Percentiles rank a stretch among this genome's conserved stretches.
Evolutionary conservation across 495 filamentous ascomycete species (phyloP).

Genomic region (Aspergillus nidulans): DNA sequence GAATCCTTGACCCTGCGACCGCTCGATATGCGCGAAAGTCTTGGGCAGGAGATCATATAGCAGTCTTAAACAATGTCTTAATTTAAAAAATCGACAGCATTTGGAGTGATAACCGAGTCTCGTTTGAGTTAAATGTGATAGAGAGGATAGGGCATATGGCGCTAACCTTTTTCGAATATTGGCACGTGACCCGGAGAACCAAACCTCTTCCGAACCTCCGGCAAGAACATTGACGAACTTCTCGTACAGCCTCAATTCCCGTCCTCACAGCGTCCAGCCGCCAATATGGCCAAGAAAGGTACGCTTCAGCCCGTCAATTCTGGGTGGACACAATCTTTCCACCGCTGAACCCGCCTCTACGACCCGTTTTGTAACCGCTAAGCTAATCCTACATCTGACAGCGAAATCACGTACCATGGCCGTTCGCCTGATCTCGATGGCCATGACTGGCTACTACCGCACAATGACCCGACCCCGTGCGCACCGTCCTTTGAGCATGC

Average conservation of each 20-base stretch:
- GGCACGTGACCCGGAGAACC: not conserved
- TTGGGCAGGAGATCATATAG: too few relatives aligned
- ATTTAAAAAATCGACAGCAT: too few relatives aligned
- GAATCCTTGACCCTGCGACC: too few relatives aligned
- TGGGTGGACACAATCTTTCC: not conserved
- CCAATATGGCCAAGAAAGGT: constrained; percentile 28
- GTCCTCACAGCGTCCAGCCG: not conserved
- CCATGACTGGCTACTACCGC: constrained; percentile 95
- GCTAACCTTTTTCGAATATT: not conserved
- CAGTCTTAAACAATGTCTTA: too few relatives aligned
- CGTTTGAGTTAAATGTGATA: too few relatives aligned
- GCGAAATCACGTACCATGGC: constrained; percentile 88
- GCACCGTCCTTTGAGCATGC: constrained; percentile 84
- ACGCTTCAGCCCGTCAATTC: not conserved
- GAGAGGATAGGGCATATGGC: too few relatives aligned
- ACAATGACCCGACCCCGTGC: constrained; percentile 78
- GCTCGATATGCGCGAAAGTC: too few relatives aligned
- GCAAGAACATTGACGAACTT: not conserved
- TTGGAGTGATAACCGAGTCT: too few relatives aligned
- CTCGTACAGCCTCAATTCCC: not conserved
- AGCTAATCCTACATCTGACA: constrained; percentile 29
- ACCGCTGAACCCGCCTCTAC: not conserved
- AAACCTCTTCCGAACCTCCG: not conserved
- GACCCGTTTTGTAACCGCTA: too few relatives aligned
- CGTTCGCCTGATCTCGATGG: constrained; percentile 97